These are phyloP conservation scores for Chlamydomonas incerta DNA, from an alignment of 139 green algal species.

Conservation along the genomic window DNA sequence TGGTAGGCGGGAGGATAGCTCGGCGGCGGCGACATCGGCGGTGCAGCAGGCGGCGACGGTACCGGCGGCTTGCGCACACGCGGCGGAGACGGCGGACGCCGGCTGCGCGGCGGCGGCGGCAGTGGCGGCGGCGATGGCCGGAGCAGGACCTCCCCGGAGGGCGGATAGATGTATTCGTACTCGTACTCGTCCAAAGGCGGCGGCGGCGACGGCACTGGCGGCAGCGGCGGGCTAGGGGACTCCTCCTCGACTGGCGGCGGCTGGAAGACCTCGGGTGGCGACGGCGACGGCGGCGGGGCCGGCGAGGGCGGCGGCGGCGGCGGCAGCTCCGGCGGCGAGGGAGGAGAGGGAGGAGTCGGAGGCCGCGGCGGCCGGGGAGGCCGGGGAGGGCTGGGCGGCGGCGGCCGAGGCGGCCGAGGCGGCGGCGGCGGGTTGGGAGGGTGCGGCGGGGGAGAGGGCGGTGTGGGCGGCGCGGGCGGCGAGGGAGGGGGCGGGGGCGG, in stretches of 20 bases:
- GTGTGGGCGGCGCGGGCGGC: background rate
- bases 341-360: background rate
- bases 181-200: too few species aligned
- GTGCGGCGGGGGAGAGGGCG: background rate
- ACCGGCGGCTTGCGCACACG: background rate
- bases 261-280: background rate
- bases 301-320: background rate
- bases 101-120: background rate
- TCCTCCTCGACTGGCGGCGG: too few species aligned
- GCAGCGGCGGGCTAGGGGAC: too few species aligned
- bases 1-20: background rate
- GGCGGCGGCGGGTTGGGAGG: background rate
- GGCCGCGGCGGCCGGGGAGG: background rate
- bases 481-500: background rate
- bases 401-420: background rate
- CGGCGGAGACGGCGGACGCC: background rate
- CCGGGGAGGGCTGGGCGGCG: background rate
- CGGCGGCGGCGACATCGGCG: background rate
- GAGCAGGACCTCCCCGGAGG: too few species aligned
- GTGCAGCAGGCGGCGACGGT: background rate
- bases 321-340: background rate
- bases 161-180: too few species aligned
- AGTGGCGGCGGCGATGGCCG: background rate
- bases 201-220: too few species aligned
- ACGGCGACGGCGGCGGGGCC: too few species aligned